These are phyloP conservation scores for Durio zibethinus DNA, from an alignment of 345 rosid species.

Conservation along the genomic window DNA sequence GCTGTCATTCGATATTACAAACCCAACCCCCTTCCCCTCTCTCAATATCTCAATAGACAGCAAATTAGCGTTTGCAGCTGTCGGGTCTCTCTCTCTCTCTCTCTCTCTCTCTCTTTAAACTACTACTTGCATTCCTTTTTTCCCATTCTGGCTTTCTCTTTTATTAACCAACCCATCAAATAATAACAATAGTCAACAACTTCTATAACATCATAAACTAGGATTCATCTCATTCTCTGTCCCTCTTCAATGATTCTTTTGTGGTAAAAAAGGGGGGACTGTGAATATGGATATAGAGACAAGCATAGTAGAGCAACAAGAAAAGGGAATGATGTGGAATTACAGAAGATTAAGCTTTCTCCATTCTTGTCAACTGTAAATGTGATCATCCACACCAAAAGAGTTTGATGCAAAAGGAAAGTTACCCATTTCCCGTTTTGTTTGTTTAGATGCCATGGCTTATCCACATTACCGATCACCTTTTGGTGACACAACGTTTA, in stretches of 20 bases:
- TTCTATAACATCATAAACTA: conserved; percentile 15
- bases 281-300: conserved; percentile 5
- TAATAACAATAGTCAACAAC: conserved; percentile 13
- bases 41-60: conserved; percentile 32
- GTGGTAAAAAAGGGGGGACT: conserved; percentile 4
- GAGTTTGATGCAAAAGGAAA: conserved; percentile 24
- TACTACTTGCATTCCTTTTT: neutral
- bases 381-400: neutral
- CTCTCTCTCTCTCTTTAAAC: neutral
- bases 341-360: conserved; percentile 1
- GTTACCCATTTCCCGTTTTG: conserved; percentile 15
- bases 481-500: conserved; percentile 87
- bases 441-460: conserved; percentile 37
- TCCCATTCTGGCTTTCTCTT: conserved; percentile 8
- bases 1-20: conserved; percentile 52
- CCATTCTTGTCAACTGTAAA: conserved; percentile 1
- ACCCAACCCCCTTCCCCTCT: conserved; percentile 24
- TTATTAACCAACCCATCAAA: conserved; percentile 27
- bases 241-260: conserved; percentile 20
- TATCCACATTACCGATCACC: conserved; percentile 73
- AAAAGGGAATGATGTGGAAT: conserved; percentile 20
- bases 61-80: conserved; percentile 57
- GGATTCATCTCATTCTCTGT: conserved; percentile 21
- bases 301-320: conserved; percentile 8
- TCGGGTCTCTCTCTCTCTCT: conserved; percentile 29